These are phyloP conservation scores for Naganishia vishniacii DNA, from an alignment of 768 basidiomycete genomes.

Conservation along the genomic window DNA sequence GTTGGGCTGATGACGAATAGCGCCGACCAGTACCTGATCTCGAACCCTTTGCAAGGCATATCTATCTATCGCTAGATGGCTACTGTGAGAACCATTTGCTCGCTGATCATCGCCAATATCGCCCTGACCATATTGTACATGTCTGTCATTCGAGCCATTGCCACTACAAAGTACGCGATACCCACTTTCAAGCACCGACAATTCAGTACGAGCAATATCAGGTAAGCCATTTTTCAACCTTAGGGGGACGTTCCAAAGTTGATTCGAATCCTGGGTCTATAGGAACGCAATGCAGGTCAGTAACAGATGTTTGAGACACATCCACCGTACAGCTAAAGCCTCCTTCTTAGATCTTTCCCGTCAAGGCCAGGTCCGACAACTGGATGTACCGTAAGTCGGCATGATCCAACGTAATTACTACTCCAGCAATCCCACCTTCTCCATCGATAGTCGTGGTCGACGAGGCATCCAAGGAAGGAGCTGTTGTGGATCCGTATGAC, in stretches of 20 bases:
- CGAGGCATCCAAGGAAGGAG: conserved; percentile 40
- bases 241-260: neutral
- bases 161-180: neutral
- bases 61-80: neutral
- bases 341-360: conserved; percentile 33
- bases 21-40: too few species aligned
- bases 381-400: conserved; percentile 43
- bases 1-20: too few species aligned
- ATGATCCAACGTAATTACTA: neutral
- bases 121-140: neutral
- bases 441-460: conserved; percentile 36
- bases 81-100: neutral
- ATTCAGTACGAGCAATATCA: neutral
- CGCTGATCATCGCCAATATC: neutral
- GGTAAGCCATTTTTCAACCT: neutral
- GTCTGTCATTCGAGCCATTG: neutral
- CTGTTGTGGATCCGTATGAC: conserved; percentile 46
- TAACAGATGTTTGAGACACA: too few species aligned
- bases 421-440: neutral
- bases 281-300: conserved; percentile 18
- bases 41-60: too few species aligned
- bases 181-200: neutral
- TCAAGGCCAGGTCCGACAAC: conserved; percentile 46
- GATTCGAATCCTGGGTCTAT: neutral
- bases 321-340: too few species aligned